phyloP scores from a whole-genome alignment of 495 filamentous ascomycete genomes.

The Amphirosellinia nigrospora region DNA sequence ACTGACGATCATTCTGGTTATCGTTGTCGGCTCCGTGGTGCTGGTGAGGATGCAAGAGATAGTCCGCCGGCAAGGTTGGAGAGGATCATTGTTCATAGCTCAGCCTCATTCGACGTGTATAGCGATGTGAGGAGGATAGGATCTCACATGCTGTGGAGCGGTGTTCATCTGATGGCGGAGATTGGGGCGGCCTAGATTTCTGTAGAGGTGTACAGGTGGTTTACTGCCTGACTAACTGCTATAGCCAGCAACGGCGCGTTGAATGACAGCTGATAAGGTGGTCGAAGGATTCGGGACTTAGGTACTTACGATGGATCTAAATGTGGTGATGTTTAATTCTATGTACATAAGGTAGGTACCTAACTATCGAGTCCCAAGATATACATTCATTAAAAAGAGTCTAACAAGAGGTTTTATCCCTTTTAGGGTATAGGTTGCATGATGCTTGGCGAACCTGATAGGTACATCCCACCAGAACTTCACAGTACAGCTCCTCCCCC shows the following conservation, averaged over 20 bases:
- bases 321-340: too few relatives aligned
- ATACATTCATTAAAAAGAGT: too few relatives aligned
- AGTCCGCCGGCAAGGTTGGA: slow-evolving; percentile 59
- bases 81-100: slow-evolving; percentile 73
- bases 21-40: slow-evolving; percentile 39
- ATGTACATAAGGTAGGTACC: too few relatives aligned
- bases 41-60: slow-evolving; percentile 42
- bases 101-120: slow-evolving; percentile 50
- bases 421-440: too few relatives aligned
- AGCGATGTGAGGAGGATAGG: slow-evolving; percentile 32
- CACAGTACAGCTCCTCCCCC: neutral
- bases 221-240: neutral
- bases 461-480: neutral
- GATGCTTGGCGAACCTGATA: too few relatives aligned
- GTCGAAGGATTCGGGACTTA: neutral
- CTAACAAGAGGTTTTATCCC: too few relatives aligned
- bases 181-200: neutral
- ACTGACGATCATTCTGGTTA: slow-evolving; percentile 31
- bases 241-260: slow-evolving; percentile 13
- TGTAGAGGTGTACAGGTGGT: neutral
- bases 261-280: neutral
- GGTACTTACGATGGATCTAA: too few relatives aligned
- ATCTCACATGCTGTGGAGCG: slow-evolving; percentile 41
- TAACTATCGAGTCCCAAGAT: too few relatives aligned
- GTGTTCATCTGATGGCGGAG: slow-evolving; percentile 16